Conservation (phyloP, 78 protist species). For the Capsaspora owczarzaki region DNA sequence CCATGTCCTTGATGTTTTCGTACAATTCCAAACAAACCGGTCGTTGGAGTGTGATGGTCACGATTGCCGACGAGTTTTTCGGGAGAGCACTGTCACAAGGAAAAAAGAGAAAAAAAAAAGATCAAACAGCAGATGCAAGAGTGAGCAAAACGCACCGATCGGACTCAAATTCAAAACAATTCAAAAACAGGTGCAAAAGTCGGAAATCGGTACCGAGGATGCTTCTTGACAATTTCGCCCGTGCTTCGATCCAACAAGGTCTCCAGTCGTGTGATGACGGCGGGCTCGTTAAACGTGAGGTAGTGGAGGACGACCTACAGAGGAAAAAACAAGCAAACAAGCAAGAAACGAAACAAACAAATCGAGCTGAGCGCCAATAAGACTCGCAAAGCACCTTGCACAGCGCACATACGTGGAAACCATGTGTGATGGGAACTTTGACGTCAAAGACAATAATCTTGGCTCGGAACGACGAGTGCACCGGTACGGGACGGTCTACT, state of each 20-base stretch:
- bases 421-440: slow-evolving; percentile 4
- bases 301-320: slow-evolving; percentile 16
- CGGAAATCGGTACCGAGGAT: slow-evolving; percentile 26
- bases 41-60: slow-evolving; percentile 18
- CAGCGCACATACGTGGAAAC: slow-evolving; percentile 2
- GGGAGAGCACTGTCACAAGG: too few relatives aligned
- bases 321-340: neutral
- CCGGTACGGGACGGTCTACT: neutral
- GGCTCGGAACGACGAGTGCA: neutral
- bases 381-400: neutral
- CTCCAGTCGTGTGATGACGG: neutral
- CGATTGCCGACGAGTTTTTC: neutral
- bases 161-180: too few relatives aligned
- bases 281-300: slow-evolving; percentile 14
- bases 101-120: too few relatives aligned
- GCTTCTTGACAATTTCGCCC: slow-evolving; percentile 21
- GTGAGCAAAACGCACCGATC: too few relatives aligned
- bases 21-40: slow-evolving; percentile 44
- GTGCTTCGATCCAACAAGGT: neutral
- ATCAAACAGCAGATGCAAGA: too few relatives aligned
- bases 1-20: slow-evolving; percentile 36
- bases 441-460: slow-evolving; percentile 16
- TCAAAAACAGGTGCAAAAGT: too few relatives aligned
- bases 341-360: neutral
- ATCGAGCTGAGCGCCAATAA: neutral